Conservation (phyloP, 73 alveolate species). For the Durusdinium trenchii region DNA sequence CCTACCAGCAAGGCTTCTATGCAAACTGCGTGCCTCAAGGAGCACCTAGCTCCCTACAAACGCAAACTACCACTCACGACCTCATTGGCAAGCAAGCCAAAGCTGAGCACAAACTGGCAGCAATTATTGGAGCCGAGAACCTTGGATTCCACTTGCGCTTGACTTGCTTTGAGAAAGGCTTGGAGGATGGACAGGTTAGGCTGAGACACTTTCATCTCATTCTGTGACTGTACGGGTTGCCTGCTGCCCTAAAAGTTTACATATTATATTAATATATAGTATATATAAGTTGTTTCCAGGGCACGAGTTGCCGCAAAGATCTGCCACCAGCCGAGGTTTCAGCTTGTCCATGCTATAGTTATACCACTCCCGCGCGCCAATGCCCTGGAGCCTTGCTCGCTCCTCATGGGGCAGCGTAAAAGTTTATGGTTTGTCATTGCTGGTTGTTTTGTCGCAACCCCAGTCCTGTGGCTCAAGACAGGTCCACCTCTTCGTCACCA, state of each 20-base stretch:
- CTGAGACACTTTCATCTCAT: too few species aligned
- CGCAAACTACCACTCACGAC: too few species aligned
- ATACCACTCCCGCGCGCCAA: neutral
- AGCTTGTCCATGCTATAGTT: neutral
- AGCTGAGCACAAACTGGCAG: neutral
- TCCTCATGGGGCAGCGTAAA: too few species aligned
- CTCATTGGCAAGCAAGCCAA: neutral
- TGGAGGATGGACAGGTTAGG: too few species aligned
- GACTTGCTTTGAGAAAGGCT: too few species aligned
- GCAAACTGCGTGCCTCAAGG: too few species aligned
- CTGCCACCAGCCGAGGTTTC: neutral
- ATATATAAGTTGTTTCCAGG: neutral
- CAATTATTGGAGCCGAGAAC: neutral
- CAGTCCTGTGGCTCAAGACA: neutral
- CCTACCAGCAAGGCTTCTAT: too few species aligned
- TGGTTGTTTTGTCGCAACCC: too few species aligned
- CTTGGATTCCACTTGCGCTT: neutral
- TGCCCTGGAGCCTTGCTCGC: neutral
- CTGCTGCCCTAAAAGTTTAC: neutral
- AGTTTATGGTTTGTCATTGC: too few species aligned
- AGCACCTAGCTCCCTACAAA: too few species aligned
- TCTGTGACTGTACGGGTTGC: neutral
- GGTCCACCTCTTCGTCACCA: neutral
- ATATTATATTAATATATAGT: neutral
- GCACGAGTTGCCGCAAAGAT: neutral